Evolutionary conservation across 495 filamentous ascomycete species (phyloP).

Genomic region (Lentithecium fluviatile): DNA sequence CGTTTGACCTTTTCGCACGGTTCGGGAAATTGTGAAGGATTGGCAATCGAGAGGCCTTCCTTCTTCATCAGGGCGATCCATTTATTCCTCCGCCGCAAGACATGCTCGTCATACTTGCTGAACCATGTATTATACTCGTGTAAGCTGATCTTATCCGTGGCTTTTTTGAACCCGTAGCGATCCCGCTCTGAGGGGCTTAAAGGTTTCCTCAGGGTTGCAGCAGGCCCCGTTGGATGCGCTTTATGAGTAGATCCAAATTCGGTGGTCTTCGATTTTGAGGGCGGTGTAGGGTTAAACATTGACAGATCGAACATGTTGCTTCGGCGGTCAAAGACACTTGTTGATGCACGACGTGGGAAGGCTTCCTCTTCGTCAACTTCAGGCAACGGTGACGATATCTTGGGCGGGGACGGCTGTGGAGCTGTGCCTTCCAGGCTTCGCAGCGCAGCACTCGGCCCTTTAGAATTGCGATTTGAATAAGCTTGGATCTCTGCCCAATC

Average conservation of each 20-base stretch:
- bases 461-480: constrained; percentile 10
- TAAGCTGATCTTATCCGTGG: constrained; percentile 71
- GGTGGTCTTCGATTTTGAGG: constrained; percentile 2
- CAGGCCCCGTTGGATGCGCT: neutral
- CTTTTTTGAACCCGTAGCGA: constrained; percentile 88
- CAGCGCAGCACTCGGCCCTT: neutral
- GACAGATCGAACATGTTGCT: constrained; percentile 35
- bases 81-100: constrained; percentile 70
- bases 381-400: constrained; percentile 36
- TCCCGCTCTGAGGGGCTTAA: constrained; percentile 54
- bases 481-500: constrained; percentile 25
- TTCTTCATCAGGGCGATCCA: constrained; percentile 78
- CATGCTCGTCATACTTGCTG: constrained; percentile 62
- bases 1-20: constrained; percentile 79
- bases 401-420: neutral
- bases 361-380: constrained; percentile 61
- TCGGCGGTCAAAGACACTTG: constrained; percentile 47
- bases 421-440: neutral
- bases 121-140: constrained; percentile 85
- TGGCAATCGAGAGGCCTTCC: constrained; percentile 66
- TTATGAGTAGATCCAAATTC: constrained; percentile 6
- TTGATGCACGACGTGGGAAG: constrained; percentile 18
- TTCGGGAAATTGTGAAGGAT: constrained; percentile 74
- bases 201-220: neutral
- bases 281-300: constrained; percentile 1